A percentile compares a stretch with the other conserved stretches of the same genome.
Evolutionary conservation across 352 stramenopile species (phyloP).

Genomic region (Globisporangium camurandrum): DNA sequence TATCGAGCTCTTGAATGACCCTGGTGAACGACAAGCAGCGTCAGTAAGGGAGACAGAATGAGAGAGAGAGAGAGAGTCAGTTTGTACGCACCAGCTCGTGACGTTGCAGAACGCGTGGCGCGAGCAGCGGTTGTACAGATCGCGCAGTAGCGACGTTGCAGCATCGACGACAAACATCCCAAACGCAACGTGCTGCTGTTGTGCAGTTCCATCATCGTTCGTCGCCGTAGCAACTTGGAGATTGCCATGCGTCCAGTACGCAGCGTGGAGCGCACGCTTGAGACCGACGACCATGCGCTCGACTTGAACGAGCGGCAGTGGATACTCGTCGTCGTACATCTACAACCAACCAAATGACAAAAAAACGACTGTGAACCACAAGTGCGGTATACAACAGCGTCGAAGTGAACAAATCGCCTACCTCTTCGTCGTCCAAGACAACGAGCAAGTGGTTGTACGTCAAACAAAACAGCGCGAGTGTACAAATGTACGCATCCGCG

Average conservation of each 20-base stretch:
- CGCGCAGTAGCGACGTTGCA: conserved; percentile 45
- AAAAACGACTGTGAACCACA: too few relatives aligned
- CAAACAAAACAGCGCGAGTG: too few relatives aligned
- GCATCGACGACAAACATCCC: too few relatives aligned
- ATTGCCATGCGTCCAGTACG: conserved; percentile 40
- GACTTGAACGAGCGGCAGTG: conserved; percentile 55
- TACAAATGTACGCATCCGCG: conserved; percentile 41
- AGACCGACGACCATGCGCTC: too few relatives aligned
- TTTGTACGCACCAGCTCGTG: too few relatives aligned
- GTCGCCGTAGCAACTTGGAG: conserved; percentile 11
- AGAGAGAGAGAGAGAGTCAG: too few relatives aligned
- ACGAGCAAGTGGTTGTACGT: too few relatives aligned
- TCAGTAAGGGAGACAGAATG: background rate
- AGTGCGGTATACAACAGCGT: too few relatives aligned
- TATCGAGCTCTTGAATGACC: too few relatives aligned
- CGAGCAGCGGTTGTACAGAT: conserved; percentile 69
- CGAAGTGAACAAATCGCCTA: conserved; percentile 9
- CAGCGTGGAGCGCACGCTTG: conserved; percentile 46
- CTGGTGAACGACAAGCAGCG: too few relatives aligned
- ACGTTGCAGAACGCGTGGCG: too few relatives aligned
- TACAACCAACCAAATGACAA: conserved; percentile 9
- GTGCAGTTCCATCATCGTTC: background rate
- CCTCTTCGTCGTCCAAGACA: conserved; percentile 67
- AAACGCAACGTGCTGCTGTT: conserved; percentile 1
- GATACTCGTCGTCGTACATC: conserved; percentile 66